Percentiles rank a stretch among this genome's conserved stretches.
These are phyloP conservation scores for Barbarea vulgaris DNA, from an alignment of 345 rosid species.

Conservation along the genomic window DNA sequence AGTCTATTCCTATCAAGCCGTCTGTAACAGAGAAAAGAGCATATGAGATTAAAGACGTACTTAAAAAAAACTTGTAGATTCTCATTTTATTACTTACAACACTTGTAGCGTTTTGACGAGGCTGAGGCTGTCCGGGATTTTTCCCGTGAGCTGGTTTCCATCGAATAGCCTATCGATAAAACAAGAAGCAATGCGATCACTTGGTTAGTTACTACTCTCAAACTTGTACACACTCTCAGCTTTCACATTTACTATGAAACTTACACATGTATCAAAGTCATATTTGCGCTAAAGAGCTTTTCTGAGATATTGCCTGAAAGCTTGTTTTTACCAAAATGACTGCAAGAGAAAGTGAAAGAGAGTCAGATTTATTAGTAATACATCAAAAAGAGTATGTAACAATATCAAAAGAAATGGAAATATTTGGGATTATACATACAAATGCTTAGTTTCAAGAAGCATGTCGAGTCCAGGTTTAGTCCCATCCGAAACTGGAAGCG, in stretches of 20 bases:
- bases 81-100: constrained; percentile 68
- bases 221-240: not conserved
- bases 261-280: constrained; percentile 83
- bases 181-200: not conserved
- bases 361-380: constrained; percentile 17
- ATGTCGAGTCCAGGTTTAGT: constrained; percentile 79
- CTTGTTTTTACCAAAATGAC: constrained; percentile 77
- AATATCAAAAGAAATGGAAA: not conserved
- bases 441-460: constrained; percentile 70
- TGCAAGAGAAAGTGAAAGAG: constrained; percentile 27
- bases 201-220: not conserved
- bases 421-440: constrained; percentile 53
- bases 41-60: not conserved
- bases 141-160: constrained; percentile 60
- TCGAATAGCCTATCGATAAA: constrained; percentile 65
- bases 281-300: constrained; percentile 62
- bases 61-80: no score
- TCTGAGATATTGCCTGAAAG: constrained; percentile 70
- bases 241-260: constrained; percentile 22
- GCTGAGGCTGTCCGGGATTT: constrained; percentile 66
- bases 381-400: not conserved
- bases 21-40: constrained; percentile 44
- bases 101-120: constrained; percentile 58
- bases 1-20: constrained; percentile 77
- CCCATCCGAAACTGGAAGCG: constrained; percentile 76